These are phyloP conservation scores for Pichia scutulata DNA, from an alignment of 805 yeast species.

Conservation along the genomic window DNA sequence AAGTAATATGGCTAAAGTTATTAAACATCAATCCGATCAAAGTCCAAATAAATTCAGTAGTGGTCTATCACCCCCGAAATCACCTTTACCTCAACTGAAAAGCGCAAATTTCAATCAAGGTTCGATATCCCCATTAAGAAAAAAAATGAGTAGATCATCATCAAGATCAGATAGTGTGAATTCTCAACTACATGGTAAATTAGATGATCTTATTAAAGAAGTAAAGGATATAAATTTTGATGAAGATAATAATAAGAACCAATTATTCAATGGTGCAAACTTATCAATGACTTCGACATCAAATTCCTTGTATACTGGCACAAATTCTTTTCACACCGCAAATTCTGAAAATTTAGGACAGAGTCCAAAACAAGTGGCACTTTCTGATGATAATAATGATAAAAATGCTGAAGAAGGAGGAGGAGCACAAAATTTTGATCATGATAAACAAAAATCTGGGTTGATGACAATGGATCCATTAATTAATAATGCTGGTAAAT, in stretches of 20 bases:
- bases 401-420: background rate
- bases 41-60: slow-evolving; percentile 2
- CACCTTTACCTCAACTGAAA: slow-evolving; percentile 10
- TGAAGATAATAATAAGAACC: slow-evolving; percentile 9
- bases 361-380: background rate
- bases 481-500: background rate
- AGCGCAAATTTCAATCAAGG: background rate
- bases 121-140: background rate
- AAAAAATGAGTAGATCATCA: background rate
- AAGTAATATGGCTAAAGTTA: slow-evolving; percentile 3
- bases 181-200: slow-evolving; percentile 18
- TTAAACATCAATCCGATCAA: background rate
- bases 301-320: slow-evolving; percentile 3
- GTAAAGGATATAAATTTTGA: slow-evolving; percentile 24
- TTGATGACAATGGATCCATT: background rate
- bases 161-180: slow-evolving; percentile 3
- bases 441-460: background rate
- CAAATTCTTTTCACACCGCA: slow-evolving; percentile 13
- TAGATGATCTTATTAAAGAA: slow-evolving; percentile 28
- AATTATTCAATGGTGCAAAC: background rate
- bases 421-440: background rate
- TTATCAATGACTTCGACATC: background rate
- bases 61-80: slow-evolving; percentile 11
- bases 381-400: background rate
- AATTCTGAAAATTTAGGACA: background rate